Conservation (phyloP, 768 basidiomycete species). For the Termitomyces sp. region DNA sequence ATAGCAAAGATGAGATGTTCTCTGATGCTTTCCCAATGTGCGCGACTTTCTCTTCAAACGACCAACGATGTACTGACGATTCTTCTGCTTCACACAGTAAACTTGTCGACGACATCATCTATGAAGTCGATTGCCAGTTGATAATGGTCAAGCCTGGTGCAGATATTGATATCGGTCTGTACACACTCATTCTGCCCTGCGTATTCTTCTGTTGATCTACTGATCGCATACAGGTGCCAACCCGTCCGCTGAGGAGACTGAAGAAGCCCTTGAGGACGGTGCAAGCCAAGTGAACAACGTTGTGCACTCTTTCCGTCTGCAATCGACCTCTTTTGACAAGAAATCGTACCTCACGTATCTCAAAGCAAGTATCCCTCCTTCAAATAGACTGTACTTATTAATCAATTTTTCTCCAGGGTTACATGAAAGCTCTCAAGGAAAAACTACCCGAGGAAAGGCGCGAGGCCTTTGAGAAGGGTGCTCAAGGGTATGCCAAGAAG, state of each 20-base stretch:
- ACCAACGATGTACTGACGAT: slow-evolving; percentile 2
- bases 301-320: slow-evolving; percentile 87
- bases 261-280: slow-evolving; percentile 79
- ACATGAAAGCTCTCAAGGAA: slow-evolving; percentile 90
- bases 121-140: slow-evolving; percentile 79
- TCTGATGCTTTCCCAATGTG: slow-evolving; percentile 90
- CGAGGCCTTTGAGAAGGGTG: slow-evolving; percentile 76
- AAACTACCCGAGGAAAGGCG: slow-evolving; percentile 59
- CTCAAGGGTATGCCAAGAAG: slow-evolving; percentile 78
- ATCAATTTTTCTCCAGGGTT: slow-evolving; percentile 46
- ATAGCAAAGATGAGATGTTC: slow-evolving; percentile 76
- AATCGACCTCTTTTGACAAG: slow-evolving; percentile 81
- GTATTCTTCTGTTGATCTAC: not conserved
- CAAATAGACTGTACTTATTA: not conserved
- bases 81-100: slow-evolving; percentile 53
- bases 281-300: slow-evolving; percentile 82
- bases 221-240: slow-evolving; percentile 63
- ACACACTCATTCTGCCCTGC: not conserved
- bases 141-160: slow-evolving; percentile 68
- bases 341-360: slow-evolving; percentile 78
- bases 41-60: slow-evolving; percentile 20
- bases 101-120: slow-evolving; percentile 68
- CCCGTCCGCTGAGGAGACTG: slow-evolving; percentile 84
- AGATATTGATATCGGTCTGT: slow-evolving; percentile 83
- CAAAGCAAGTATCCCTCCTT: slow-evolving; percentile 48